These are phyloP conservation scores for Acidomyces sp. DNA, from an alignment of 495 filamentous ascomycete species.

Conservation along the genomic window DNA sequence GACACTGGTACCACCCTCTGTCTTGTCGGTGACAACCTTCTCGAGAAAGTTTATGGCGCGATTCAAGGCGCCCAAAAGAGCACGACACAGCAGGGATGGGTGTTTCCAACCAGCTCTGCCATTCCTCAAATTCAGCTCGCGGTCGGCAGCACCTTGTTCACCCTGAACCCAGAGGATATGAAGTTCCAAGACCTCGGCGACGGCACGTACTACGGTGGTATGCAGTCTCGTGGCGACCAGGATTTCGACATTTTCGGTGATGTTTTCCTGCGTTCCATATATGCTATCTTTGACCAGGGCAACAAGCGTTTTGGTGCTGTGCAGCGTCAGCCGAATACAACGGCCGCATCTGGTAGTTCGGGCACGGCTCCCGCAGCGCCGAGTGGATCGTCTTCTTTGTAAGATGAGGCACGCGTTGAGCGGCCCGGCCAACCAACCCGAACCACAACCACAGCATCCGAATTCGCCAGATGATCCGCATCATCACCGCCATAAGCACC, in stretches of 20 bases:
- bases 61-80: constrained; percentile 60
- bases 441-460: no score
- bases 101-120: constrained; percentile 47
- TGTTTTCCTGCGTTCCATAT: constrained; percentile 62
- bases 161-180: constrained; percentile 59
- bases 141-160: constrained; percentile 51
- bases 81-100: constrained; percentile 50
- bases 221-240: constrained; percentile 56
- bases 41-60: constrained; percentile 53
- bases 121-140: constrained; percentile 58
- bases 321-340: constrained; percentile 31
- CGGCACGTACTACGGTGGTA: constrained; percentile 51
- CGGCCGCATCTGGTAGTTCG: neutral
- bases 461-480: no score
- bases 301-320: constrained; percentile 58
- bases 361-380: neutral
- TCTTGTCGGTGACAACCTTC: constrained; percentile 52
- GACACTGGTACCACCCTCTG: constrained; percentile 69
- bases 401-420: no score
- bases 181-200: constrained; percentile 49
- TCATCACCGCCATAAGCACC: no score
- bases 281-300: constrained; percentile 67
- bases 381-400: neutral
- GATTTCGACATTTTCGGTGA: constrained; percentile 63
- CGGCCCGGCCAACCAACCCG: no score